Conservation (phyloP, 2,329 filamentous ascomycete genomes). For the Alternaria brassicae region DNA sequence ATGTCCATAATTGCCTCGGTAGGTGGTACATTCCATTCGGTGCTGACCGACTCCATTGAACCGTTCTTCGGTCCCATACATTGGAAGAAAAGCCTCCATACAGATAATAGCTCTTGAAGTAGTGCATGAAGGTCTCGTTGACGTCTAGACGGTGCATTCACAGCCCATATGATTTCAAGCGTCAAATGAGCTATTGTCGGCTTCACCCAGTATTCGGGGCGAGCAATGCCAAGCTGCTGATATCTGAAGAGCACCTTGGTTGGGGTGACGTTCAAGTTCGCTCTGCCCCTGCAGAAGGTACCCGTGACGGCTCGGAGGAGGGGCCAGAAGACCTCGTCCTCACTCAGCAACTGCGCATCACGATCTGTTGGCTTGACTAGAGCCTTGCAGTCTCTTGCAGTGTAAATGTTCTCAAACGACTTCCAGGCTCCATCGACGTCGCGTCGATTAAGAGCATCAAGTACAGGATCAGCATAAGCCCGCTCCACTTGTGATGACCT, state of each 20-base stretch:
- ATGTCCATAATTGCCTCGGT: conserved; percentile 12
- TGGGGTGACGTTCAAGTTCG: conserved; percentile 24
- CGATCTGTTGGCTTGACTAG: conserved; percentile 26
- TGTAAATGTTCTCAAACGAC: conserved; percentile 37
- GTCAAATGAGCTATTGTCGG: conserved; percentile 33
- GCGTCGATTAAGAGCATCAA: background rate
- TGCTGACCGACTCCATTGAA: conserved; percentile 27
- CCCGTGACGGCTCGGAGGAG: conserved; percentile 25
- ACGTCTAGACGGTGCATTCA: conserved; percentile 12
- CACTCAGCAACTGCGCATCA: conserved; percentile 29
- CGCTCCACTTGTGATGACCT: background rate
- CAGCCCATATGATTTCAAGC: conserved; percentile 28
- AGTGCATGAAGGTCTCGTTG: conserved; percentile 26
- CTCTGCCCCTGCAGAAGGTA: conserved; percentile 26
- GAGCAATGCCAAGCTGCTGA: conserved; percentile 39
- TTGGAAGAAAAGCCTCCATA: conserved; percentile 47
- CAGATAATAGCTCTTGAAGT: conserved; percentile 38
- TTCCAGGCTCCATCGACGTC: conserved; percentile 36
- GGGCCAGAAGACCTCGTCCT: conserved; percentile 30
- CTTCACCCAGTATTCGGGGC: conserved; percentile 29
- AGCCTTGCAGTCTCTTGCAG: conserved; percentile 39
- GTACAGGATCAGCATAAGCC: conserved; percentile 1
- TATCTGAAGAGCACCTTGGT: conserved; percentile 38
- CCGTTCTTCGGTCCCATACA: conserved; percentile 27
- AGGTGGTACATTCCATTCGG: conserved; percentile 37